Conservation (phyloP, 805 yeast species). For the Cyberlindnera mississippiensis region DNA sequence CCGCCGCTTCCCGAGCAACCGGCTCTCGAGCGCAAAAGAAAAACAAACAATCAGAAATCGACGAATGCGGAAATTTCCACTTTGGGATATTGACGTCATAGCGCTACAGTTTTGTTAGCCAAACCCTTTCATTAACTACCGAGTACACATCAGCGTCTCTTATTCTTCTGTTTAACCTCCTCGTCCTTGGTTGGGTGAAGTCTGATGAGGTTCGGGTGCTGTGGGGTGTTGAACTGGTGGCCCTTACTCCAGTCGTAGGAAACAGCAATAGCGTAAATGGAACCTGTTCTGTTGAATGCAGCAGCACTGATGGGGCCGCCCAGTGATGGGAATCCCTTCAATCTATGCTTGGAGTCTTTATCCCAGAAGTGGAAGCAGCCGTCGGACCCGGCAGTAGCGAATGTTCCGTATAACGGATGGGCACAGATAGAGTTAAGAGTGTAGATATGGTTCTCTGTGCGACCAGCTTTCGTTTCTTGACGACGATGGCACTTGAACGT, state of each 20-base stretch:
- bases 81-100: no score
- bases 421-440: constrained; percentile 76
- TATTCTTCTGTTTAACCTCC: constrained; percentile 61
- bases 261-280: constrained; percentile 84
- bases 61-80: no score
- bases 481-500: constrained; percentile 95
- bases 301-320: constrained; percentile 69
- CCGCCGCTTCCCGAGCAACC: constrained; percentile 11
- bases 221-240: constrained; percentile 70
- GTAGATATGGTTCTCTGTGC: constrained; percentile 65
- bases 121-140: no score
- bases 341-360: constrained; percentile 82
- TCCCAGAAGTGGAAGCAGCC: constrained; percentile 97
- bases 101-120: no score
- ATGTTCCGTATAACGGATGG: constrained; percentile 89
- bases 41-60: no score
- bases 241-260: constrained; percentile 97
- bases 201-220: constrained; percentile 70
- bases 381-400: constrained; percentile 92
- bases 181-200: constrained; percentile 83
- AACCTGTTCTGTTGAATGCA: constrained; percentile 78
- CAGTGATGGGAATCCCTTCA: constrained; percentile 71
- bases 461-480: constrained; percentile 44
- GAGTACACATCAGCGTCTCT: constrained; percentile 29
- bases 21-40: no score